A percentile compares a stretch with the other conserved stretches of the same genome.
Evolutionary conservation across 805 yeast genomes (phyloP).

Genomic region (Spathaspora boniae): DNA sequence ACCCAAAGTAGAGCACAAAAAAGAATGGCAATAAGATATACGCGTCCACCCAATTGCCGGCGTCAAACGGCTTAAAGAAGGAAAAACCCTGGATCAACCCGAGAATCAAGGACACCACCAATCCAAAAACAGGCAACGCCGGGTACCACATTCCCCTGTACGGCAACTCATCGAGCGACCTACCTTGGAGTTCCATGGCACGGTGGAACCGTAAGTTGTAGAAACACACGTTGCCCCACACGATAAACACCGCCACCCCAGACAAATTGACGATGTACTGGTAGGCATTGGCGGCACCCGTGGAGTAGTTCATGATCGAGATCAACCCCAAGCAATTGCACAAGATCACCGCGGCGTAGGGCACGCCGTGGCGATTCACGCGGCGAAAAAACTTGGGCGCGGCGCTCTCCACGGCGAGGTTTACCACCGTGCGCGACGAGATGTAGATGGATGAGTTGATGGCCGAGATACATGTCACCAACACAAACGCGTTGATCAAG

Average conservation of each 20-base stretch:
- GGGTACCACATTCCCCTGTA: slow-evolving; percentile 47
- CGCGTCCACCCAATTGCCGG: slow-evolving; percentile 47
- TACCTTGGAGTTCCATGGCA: slow-evolving; percentile 38
- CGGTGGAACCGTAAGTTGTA: slow-evolving; percentile 56
- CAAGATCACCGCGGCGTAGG: slow-evolving; percentile 54
- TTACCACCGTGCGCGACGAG: slow-evolving; percentile 65
- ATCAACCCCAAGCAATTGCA: slow-evolving; percentile 54
- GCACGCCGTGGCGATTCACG: slow-evolving; percentile 60
- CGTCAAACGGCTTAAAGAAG: slow-evolving; percentile 53
- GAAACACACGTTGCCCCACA: slow-evolving; percentile 59
- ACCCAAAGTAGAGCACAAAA: slow-evolving; percentile 35
- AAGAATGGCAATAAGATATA: slow-evolving; percentile 63
- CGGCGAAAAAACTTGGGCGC: slow-evolving; percentile 56
- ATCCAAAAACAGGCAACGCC: slow-evolving; percentile 44
- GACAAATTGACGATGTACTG: slow-evolving; percentile 57
- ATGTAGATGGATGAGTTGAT: slow-evolving; percentile 67
- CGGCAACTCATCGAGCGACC: slow-evolving; percentile 30
- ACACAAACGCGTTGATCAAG: slow-evolving; percentile 58
- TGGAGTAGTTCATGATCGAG: slow-evolving; percentile 50
- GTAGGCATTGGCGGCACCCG: slow-evolving; percentile 62
- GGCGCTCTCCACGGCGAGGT: slow-evolving; percentile 56
- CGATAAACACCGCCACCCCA: slow-evolving; percentile 66
- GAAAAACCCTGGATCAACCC: slow-evolving; percentile 68
- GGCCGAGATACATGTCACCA: slow-evolving; percentile 63
- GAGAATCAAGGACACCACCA: slow-evolving; percentile 48